A percentile compares a stretch with the other conserved stretches of the same genome.
phyloP scores from a whole-genome alignment of 805 yeast species.

The Ogataea siamensis region DNA sequence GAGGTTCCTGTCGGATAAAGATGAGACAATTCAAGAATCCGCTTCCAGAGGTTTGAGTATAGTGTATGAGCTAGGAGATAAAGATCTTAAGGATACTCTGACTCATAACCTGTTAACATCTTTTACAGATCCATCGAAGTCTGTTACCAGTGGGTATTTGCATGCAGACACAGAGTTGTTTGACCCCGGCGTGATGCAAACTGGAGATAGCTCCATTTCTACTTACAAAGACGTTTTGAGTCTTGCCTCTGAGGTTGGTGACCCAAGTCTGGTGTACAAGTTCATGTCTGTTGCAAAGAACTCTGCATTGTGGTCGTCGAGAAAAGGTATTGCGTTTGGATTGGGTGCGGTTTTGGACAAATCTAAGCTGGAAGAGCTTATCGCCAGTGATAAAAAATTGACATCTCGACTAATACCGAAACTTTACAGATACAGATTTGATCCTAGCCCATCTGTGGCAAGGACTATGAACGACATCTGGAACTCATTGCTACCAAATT shows the following conservation, averaged over 20 bases:
- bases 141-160: constrained; percentile 63
- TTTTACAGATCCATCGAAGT: constrained; percentile 65
- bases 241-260: constrained; percentile 92
- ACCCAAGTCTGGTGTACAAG: constrained; percentile 88
- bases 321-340: constrained; percentile 94
- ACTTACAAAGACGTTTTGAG: constrained; percentile 88
- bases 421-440: constrained; percentile 78
- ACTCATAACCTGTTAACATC: constrained; percentile 71
- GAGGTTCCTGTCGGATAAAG: constrained; percentile 75
- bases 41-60: constrained; percentile 87
- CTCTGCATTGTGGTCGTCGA: constrained; percentile 86
- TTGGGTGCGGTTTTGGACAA: constrained; percentile 81
- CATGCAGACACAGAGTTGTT: constrained; percentile 80
- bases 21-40: constrained; percentile 86
- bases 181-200: constrained; percentile 75
- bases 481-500: constrained; percentile 61
- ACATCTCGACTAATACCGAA: constrained; percentile 72
- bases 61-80: constrained; percentile 74
- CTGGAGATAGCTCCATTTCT: constrained; percentile 82
- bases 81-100: constrained; percentile 64
- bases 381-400: constrained; percentile 51
- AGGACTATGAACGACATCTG: constrained; percentile 87
- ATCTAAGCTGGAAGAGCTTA: constrained; percentile 62
- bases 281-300: constrained; percentile 90
- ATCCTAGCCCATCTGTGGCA: constrained; percentile 74